A percentile compares a stretch with the other conserved stretches of the same genome.
Evolutionary conservation across 2,329 filamentous ascomycete species (phyloP).

Genomic region (Colletotrichum viniferum): DNA sequence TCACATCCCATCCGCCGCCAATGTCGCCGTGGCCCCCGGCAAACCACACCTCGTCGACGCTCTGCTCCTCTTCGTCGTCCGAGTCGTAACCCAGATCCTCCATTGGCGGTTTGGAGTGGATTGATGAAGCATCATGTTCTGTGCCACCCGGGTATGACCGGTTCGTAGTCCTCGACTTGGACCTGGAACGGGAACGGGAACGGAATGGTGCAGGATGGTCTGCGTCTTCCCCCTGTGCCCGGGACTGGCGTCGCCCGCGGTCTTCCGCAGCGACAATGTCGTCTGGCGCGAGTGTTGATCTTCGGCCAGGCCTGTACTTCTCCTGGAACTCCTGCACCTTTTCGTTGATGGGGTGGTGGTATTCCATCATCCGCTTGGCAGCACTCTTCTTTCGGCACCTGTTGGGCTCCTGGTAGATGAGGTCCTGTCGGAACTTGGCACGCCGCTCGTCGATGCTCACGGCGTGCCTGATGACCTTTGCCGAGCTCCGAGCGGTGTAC

Average conservation of each 20-base stretch:
- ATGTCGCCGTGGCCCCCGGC: slow-evolving; percentile 80
- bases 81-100: slow-evolving; percentile 44
- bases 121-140: slow-evolving; percentile 10
- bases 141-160: neutral
- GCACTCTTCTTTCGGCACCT: slow-evolving; percentile 24
- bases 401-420: slow-evolving; percentile 60
- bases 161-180: slow-evolving; percentile 18
- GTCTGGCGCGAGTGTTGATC: slow-evolving; percentile 15
- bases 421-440: slow-evolving; percentile 74
- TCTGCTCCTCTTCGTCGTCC: slow-evolving; percentile 59
- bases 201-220: slow-evolving; percentile 46
- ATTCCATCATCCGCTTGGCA: slow-evolving; percentile 24
- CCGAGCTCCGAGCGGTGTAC: slow-evolving; percentile 63
- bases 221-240: slow-evolving; percentile 24
- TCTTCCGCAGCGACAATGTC: slow-evolving; percentile 16
- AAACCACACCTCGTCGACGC: slow-evolving; percentile 84
- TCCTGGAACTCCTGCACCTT: slow-evolving; percentile 31
- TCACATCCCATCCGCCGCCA: slow-evolving; percentile 74
- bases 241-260: neutral
- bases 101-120: slow-evolving; percentile 15
- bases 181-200: slow-evolving; percentile 41
- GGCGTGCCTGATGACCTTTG: slow-evolving; percentile 69
- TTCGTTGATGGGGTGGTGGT: slow-evolving; percentile 23
- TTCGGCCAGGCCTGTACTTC: slow-evolving; percentile 36
- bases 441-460: slow-evolving; percentile 74